Evolutionary conservation across 2,329 filamentous ascomycete species (phyloP), one percentile per base, ranked within the genome.

Genomic region (Ceratocystiopsis minuta): DNA sequence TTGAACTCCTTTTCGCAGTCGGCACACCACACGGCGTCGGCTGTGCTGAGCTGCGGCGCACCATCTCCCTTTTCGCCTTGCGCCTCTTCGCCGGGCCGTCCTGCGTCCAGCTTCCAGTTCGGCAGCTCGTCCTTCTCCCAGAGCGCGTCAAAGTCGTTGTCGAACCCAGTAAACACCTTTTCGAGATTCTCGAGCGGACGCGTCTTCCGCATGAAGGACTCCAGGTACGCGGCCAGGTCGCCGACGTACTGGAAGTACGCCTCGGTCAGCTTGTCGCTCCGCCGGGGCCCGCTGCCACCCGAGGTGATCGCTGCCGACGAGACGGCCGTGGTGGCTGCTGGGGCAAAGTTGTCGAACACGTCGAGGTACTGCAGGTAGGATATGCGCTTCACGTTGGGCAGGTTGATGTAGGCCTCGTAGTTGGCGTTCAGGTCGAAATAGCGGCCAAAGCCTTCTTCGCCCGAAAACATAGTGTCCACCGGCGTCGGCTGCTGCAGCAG

Each of bases 1-100:
- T 83, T 86, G 63, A 96, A 98, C 45, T 88, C 84, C 61, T 87
- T 95, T 55, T 90, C 80, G 57, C 90, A 98, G 48, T 87, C 86
- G 6, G 79, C 69, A 54, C 90, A 98, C 81, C 83, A 96, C 15
- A 86, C 70, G 0, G 80, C 83, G 41, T 85, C 78, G 1, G 53
- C 66, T 54, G 54, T 54, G 43, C 58, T 62, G 12, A 48, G 44
- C 13, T 11, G 36, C 1, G 2, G 56, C 28, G 34, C 10, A 15
- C 16, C 15, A 39, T 36, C 18, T 18, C 35, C 2, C n/a, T 16
- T 14, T 7, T 16, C 18, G 3, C 43, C 39, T 3, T 32, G 18
- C n/a, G 43, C 52, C 18, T 60, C 38, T 24, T 52, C 48, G 39
- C 43, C 52, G 0, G 60, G 51, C 2, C 61, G 47, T 41, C 62